Base-by-base conservation (phyloP, 345 rosid genomes). In the Citrus mangshanensis region DNA sequence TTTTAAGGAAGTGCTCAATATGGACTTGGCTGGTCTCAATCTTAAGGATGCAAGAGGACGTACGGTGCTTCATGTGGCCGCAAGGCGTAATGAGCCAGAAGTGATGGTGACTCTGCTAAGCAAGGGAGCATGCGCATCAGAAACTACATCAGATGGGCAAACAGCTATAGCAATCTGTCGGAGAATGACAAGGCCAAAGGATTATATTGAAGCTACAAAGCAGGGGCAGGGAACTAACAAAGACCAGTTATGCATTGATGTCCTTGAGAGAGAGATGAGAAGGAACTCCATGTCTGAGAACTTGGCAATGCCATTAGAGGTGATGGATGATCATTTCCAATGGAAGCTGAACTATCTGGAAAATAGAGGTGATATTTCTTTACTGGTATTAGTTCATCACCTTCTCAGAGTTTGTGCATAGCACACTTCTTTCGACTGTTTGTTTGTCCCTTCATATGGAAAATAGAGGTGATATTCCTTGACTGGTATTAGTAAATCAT, bases 121-220 rank as follows among this genome's bases (percentile, higher is more conserved):
- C 6, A 84, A 78, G 62, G 90, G 90, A 58, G 89, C 86, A 35
- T 14, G 37, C 30, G 83, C 78, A 34, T 65, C 73, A 28, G 87
- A 82, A 24, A 34, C 77, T 37, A 81, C 89, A 25, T 6, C 16
- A 2, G 92, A 89, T 72, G 89, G 86, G 60, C 86, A 65, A 80
- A 84, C 80, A 12, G 88, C 89, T 27, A 73, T 84, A 27, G 24
- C 75, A 9, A 85, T 89, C 22, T 85, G 85, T 49, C 78, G 84
- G 77, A 83, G 86, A 56, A 32, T 82, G 35, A 89, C 89, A 0
- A 76, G 87, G 75, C 80, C 72, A 4, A 87, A 87, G 69, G 92
- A 87, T 72, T 87, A 87, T 65, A 64, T 62, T 55, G 79, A 78
- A 65, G 72, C 78, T 6, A 77, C 75, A 16, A 46, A 73, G 73